Evolutionary conservation across 176 grass and related monocot species (phyloP), one percentile per base, ranked within the genome.

Genomic region (Cenchrus purpureus): DNA sequence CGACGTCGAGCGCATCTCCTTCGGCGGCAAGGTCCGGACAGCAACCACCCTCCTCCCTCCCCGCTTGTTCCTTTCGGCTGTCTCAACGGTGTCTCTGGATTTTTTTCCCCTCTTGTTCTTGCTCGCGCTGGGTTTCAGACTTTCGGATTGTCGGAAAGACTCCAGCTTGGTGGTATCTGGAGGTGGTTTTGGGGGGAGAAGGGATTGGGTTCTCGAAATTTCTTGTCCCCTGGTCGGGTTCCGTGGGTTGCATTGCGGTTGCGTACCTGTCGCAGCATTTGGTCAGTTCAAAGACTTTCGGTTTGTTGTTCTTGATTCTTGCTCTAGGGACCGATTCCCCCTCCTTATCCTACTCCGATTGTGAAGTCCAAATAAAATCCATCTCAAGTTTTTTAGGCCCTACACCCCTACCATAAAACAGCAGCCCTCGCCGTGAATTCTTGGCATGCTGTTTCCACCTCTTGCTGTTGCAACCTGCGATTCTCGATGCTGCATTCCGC

Each of bases 1-100:
- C 73, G 93, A 92, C 84, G 93, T 92, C 54, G 88, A 89, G 93
- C 94, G 89, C 85, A 98, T 98, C 72, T 95, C 91, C 65, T 95
- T 98, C 56, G 93, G 93, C 51, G 96, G 96, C 55, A 92, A 95
- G 93, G 95, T 98, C 52, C 71, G 86, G 45, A 20, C 12, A 10
- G 11, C 68, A 0, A 8, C 68, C 44, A 4, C 3, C 10, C 1
- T 70, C 34, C 34, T 34, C 34, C 68, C 78, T 71, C 65, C 50
- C 7, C 3, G 25, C 48, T 84, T 17, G 15, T 17, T 56, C 7
- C 31, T 55, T 8, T 48, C 49, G 8, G 56, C 65, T 70, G 50
- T 81, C 43, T 8, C 20, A 29, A 20, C 34, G 34, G 20, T 58
- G 8, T 10, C 50, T 16, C 1, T 8, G 2, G n/a, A 42, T 7